Conservation (phyloP, 805 yeast species). For the Kazachstania martiniae region DNA sequence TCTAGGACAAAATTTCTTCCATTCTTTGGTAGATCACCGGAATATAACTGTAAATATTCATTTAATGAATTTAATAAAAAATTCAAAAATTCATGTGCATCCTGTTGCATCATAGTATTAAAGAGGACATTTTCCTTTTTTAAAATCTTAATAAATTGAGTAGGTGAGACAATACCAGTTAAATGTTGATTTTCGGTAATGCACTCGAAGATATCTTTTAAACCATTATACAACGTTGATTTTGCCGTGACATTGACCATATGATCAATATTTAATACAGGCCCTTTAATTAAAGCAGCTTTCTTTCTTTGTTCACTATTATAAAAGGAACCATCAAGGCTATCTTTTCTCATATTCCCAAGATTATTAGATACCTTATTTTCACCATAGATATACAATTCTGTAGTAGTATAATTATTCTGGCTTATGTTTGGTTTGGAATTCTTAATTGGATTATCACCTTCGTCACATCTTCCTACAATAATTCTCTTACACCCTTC, state of each 20-base stretch:
- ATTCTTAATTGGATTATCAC: too few relatives aligned
- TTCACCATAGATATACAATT: too few relatives aligned
- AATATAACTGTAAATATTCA: slow-evolving; percentile 20
- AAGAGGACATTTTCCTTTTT: slow-evolving; percentile 79
- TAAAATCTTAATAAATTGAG: slow-evolving; percentile 57
- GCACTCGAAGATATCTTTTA: slow-evolving; percentile 79
- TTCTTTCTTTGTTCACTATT: slow-evolving; percentile 66
- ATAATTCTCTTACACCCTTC: slow-evolving; percentile 18
- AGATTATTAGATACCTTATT: background rate
- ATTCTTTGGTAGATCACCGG: slow-evolving; percentile 1
- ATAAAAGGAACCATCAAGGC: too few relatives aligned
- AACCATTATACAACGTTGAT: slow-evolving; percentile 45
- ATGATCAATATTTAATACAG: slow-evolving; percentile 72
- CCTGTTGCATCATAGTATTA: slow-evolving; percentile 91
- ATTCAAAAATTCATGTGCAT: slow-evolving; percentile 93
- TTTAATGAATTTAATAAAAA: slow-evolving; percentile 71
- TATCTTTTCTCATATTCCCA: too few relatives aligned
- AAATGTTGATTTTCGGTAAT: slow-evolving; percentile 60
- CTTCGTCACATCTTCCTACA: slow-evolving; percentile 27
- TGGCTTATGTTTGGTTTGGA: background rate
- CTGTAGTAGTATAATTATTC: background rate
- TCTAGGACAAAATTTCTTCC: slow-evolving; percentile 45
- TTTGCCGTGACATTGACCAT: slow-evolving; percentile 31
- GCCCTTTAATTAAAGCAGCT: slow-evolving; percentile 69
- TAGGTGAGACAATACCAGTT: slow-evolving; percentile 81